These are phyloP conservation scores for Wallemia hederae DNA, from an alignment of 1,284 basidiomycete genomes.

Conservation along the genomic window DNA sequence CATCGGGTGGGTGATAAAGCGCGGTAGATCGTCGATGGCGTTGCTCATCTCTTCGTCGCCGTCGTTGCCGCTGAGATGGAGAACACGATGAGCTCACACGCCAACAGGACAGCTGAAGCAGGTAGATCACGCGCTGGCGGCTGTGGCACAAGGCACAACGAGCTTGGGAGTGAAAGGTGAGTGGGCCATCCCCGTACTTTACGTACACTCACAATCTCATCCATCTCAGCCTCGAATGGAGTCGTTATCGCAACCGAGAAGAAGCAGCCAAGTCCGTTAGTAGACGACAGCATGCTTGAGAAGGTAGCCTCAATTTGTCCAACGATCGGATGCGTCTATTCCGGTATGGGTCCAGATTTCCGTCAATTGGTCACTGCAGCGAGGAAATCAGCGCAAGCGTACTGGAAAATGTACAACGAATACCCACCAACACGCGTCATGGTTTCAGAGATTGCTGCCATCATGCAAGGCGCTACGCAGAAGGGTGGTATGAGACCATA, in stretches of 20 bases:
- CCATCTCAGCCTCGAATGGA: conserved; percentile 58
- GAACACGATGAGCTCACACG: not conserved
- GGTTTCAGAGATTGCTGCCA: conserved; percentile 84
- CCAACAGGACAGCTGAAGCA: conserved; percentile 36
- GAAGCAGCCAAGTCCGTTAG: conserved; percentile 85
- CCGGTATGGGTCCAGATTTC: conserved; percentile 98
- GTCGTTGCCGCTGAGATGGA: not conserved
- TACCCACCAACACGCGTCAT: conserved; percentile 93
- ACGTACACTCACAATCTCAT: not conserved
- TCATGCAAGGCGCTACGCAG: conserved; percentile 98
- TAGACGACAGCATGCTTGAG: conserved; percentile 90
- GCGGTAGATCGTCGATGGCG: too few relatives aligned
- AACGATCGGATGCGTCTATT: conserved; percentile 97
- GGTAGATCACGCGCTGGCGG: conserved; percentile 96
- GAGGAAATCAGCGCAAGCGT: conserved; percentile 87
- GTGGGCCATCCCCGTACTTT: conserved; percentile 5
- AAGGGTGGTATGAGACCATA: conserved; percentile 94
- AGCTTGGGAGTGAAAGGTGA: conserved; percentile 92
- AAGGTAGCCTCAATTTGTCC: conserved; percentile 91
- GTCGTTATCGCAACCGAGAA: conserved; percentile 99
- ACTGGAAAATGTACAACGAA: conserved; percentile 98
- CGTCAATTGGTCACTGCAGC: conserved; percentile 75
- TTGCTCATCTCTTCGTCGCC: too few relatives aligned
- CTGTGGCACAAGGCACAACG: conserved; percentile 84
- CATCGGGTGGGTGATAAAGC: conserved; percentile 43